Conservation (phyloP, 1,284 basidiomycete genomes). For the Ganoderma sinense region DNA sequence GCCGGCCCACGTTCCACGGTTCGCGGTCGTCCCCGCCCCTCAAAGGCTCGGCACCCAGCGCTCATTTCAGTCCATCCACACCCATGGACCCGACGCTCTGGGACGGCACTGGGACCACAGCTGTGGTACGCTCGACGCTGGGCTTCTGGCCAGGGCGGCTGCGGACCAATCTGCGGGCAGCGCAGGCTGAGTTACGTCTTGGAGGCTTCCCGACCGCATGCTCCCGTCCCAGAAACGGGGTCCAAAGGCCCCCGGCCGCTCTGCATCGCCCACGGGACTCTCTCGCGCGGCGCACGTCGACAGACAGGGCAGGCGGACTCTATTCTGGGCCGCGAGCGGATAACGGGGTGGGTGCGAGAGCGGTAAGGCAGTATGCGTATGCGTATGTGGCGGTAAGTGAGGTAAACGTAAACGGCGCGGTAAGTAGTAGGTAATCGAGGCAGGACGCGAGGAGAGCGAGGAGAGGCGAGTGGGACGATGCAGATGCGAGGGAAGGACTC, state of each 20-base stretch:
- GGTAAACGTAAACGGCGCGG: not conserved
- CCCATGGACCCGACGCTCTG: not conserved
- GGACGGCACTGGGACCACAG: not conserved
- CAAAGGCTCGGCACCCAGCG: no score
- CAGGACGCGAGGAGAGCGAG: no score
- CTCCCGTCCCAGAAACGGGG: conserved; percentile 21
- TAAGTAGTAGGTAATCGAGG: not conserved
- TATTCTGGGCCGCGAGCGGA: conserved; percentile 13
- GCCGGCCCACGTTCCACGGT: not conserved
- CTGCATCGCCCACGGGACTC: conserved; percentile 10
- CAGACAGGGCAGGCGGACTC: conserved; percentile 10
- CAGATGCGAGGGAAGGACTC: not conserved
- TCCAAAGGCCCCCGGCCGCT: conserved; percentile 15
- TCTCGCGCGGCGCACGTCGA: conserved; percentile 7
- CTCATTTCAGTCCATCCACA: not conserved
- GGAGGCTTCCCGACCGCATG: conserved; percentile 12
- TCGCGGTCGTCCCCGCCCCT: no score
- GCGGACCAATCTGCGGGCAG: not conserved
- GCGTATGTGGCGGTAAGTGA: not conserved
- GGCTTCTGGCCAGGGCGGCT: not conserved
- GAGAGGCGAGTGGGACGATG: not conserved
- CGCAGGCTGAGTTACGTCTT: conserved; percentile 8
- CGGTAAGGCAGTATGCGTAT: not conserved
- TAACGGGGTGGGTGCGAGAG: not conserved
- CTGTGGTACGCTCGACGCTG: not conserved